Conservation (phyloP, 768 basidiomycete species). For the Crepidotus variabilis region DNA sequence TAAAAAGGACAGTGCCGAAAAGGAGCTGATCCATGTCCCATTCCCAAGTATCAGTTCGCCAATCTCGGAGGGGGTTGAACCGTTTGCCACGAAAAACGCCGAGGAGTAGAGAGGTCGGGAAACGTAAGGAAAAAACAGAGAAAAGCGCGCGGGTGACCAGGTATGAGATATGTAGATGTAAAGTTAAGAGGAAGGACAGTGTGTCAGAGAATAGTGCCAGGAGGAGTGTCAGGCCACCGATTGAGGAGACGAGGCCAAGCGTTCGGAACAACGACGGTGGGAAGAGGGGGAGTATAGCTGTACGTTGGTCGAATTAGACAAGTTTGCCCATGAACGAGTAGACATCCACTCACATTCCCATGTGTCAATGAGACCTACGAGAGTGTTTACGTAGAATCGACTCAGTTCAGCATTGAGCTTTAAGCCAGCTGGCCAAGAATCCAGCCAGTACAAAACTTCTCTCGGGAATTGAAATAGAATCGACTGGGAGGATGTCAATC, state of each 20-base stretch:
- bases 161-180: slow-evolving; percentile 73
- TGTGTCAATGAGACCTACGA: slow-evolving; percentile 56
- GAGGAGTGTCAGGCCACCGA: slow-evolving; percentile 59
- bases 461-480: slow-evolving; percentile 28
- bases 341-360: slow-evolving; percentile 64
- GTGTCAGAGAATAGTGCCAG: slow-evolving; percentile 67
- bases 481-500: slow-evolving; percentile 19
- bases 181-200: slow-evolving; percentile 54
- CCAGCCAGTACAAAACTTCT: slow-evolving; percentile 69
- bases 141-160: slow-evolving; percentile 48
- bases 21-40: slow-evolving; percentile 93
- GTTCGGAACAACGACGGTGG: slow-evolving; percentile 3
- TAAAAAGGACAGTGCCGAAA: slow-evolving; percentile 90
- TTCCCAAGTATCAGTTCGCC: slow-evolving; percentile 81
- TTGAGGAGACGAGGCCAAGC: slow-evolving; percentile 29
- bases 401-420: slow-evolving; percentile 97
- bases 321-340: slow-evolving; percentile 15
- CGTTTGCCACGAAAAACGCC: slow-evolving; percentile 64
- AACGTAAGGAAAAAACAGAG: background rate
- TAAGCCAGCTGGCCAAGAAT: slow-evolving; percentile 93
- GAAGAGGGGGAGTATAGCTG: slow-evolving; percentile 10
- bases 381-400: slow-evolving; percentile 70
- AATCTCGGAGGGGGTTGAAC: slow-evolving; percentile 76
- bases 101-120: background rate
- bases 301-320: slow-evolving; percentile 14